Conservation (phyloP, 495 filamentous ascomycete genomes). For the Podospora australis region DNA sequence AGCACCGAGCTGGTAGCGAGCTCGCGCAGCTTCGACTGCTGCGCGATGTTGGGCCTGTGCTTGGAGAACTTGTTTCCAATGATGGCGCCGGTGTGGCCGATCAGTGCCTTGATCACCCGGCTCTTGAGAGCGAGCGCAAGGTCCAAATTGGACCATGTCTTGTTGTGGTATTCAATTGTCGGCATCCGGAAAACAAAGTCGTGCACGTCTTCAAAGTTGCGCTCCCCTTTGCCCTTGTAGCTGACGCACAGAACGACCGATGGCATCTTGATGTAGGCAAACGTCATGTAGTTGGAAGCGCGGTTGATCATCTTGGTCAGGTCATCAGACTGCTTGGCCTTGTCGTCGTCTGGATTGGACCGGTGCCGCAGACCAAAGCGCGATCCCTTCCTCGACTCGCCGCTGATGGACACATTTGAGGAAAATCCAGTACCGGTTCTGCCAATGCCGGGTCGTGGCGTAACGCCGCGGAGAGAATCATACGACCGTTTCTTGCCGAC, state of each 20-base stretch:
- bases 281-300: slow-evolving; percentile 94
- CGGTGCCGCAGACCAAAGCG: slow-evolving; percentile 40
- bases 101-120: slow-evolving; percentile 86
- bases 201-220: slow-evolving; percentile 93
- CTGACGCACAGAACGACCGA: slow-evolving; percentile 91
- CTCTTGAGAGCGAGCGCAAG: slow-evolving; percentile 87
- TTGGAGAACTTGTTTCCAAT: slow-evolving; percentile 94
- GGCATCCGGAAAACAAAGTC: slow-evolving; percentile 96
- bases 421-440: slow-evolving; percentile 48
- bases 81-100: slow-evolving; percentile 92
- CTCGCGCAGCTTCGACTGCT: slow-evolving; percentile 73
- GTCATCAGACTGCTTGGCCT: slow-evolving; percentile 67
- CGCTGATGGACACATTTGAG: slow-evolving; percentile 29
- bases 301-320: slow-evolving; percentile 96
- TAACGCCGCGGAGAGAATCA: slow-evolving; percentile 55
- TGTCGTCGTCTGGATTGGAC: slow-evolving; percentile 29
- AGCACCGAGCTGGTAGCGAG: slow-evolving; percentile 58
- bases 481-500: slow-evolving; percentile 56
- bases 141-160: slow-evolving; percentile 98
- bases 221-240: slow-evolving; percentile 93
- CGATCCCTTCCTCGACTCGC: slow-evolving; percentile 45
- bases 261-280: slow-evolving; percentile 90
- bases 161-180: slow-evolving; percentile 91
- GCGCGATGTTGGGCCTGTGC: slow-evolving; percentile 70
- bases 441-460: slow-evolving; percentile 40